phyloP scores from a whole-genome alignment of 2,329 filamentous ascomycete genomes.

The Ophiostoma pallidulum region DNA sequence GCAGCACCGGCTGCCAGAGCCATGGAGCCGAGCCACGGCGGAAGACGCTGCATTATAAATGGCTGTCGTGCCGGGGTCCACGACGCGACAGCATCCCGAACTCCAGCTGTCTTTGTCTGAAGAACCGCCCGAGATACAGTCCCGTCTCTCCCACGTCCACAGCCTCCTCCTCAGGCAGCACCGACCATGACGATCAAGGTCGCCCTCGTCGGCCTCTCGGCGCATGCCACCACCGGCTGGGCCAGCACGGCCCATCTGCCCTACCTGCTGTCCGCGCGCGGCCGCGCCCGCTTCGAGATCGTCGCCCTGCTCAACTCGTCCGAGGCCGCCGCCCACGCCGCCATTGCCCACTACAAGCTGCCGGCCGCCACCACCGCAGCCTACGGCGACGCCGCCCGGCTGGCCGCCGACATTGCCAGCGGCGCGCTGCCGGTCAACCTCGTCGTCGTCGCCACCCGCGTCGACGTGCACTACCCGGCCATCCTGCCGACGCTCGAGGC shows the following conservation, averaged over 20 bases:
- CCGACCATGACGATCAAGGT: constrained; percentile 10
- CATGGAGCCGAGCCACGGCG: too few relatives aligned
- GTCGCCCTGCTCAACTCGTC: constrained; percentile 44
- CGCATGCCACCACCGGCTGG: constrained; percentile 10
- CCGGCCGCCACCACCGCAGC: constrained; percentile 26
- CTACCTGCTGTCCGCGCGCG: constrained; percentile 41
- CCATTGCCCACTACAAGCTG: constrained; percentile 31
- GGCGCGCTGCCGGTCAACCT: constrained; percentile 41
- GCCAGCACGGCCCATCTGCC: constrained; percentile 42
- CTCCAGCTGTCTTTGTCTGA: too few relatives aligned
- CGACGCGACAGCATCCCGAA: too few relatives aligned
- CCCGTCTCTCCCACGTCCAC: too few relatives aligned
- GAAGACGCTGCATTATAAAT: too few relatives aligned
- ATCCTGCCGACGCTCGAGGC: constrained; percentile 38
- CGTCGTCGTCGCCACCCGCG: constrained; percentile 44
- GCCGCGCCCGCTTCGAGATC: constrained; percentile 36
- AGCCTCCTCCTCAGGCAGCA: too few relatives aligned
- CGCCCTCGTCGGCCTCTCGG: constrained; percentile 14
- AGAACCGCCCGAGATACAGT: too few relatives aligned
- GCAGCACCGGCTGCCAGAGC: too few relatives aligned
- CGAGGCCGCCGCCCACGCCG: constrained; percentile 32
- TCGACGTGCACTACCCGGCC: constrained; percentile 41
- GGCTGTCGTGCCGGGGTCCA: too few relatives aligned
- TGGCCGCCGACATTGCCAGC: constrained; percentile 38
- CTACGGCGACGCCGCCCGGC: constrained; percentile 39